Percentiles rank a stretch among this genome's conserved stretches.
phyloP scores from a whole-genome alignment of 108 stramenopile species.

The Discostella pseudostelligera region DNA sequence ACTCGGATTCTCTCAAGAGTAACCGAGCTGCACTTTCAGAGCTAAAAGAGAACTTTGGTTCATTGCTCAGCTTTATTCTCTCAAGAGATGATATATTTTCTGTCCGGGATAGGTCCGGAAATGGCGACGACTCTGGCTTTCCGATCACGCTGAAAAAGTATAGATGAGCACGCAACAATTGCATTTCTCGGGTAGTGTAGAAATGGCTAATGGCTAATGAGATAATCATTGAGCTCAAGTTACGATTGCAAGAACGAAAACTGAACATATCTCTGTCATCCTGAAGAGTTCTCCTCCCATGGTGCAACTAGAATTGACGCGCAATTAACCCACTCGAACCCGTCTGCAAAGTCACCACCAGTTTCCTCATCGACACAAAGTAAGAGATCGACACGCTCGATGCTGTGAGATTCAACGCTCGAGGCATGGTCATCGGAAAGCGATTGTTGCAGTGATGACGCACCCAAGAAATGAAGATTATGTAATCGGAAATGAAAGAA shows the following conservation, averaged over 20 bases:
- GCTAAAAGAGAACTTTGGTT: conserved; percentile 48
- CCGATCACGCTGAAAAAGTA: conserved; percentile 8
- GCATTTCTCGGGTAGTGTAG: too few species aligned
- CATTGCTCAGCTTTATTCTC: conserved; percentile 29
- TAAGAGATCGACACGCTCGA: conserved; percentile 1
- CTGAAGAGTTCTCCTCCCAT: background rate
- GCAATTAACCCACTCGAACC: conserved; percentile 37
- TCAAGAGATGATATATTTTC: conserved; percentile 18
- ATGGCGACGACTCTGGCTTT: conserved; percentile 16
- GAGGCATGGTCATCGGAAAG: background rate
- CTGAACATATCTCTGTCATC: background rate
- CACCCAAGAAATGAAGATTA: conserved; percentile 16
- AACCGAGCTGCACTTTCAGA: conserved; percentile 46
- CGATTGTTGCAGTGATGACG: conserved; percentile 14
- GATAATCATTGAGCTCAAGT: too few species aligned
- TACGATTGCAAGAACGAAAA: background rate
- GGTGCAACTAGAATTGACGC: background rate
- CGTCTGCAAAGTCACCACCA: conserved; percentile 33
- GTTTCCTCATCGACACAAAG: conserved; percentile 40
- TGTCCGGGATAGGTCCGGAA: conserved; percentile 23
- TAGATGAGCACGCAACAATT: background rate
- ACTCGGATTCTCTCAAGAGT: conserved; percentile 32
- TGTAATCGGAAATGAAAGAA: conserved; percentile 38
- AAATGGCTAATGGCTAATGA: too few species aligned
- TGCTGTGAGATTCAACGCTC: background rate